These are phyloP conservation scores for Hypoxylon lienhwacheense DNA, from an alignment of 495 filamentous ascomycete species.

Conservation along the genomic window DNA sequence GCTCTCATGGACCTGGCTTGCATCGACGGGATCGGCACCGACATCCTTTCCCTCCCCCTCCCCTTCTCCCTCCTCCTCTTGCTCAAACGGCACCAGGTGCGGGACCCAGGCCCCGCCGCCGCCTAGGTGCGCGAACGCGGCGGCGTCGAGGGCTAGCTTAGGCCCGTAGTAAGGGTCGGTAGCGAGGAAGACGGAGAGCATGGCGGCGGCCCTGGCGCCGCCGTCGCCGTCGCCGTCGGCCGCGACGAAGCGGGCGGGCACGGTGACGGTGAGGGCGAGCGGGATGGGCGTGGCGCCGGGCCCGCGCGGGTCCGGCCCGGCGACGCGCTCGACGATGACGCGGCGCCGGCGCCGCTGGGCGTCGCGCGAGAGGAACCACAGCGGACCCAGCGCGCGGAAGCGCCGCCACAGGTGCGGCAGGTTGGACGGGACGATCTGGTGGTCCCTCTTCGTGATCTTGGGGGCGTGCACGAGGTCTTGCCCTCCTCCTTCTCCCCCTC, in stretches of 20 bases:
- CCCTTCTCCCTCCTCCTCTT: background rate
- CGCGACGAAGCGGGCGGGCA: too few relatives aligned
- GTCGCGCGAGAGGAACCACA: constrained; percentile 36
- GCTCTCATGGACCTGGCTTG: background rate
- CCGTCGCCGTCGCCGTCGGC: too few relatives aligned
- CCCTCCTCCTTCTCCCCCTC: background rate
- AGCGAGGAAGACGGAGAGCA: too few relatives aligned
- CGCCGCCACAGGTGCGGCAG: constrained; percentile 10
- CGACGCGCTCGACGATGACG: constrained; percentile 33
- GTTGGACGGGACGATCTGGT: constrained; percentile 21
- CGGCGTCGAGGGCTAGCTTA: background rate
- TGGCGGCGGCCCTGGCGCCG: too few relatives aligned
- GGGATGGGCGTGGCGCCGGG: background rate
- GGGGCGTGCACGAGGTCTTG: constrained; percentile 36
- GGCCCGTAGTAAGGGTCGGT: too few relatives aligned
- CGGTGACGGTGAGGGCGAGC: background rate
- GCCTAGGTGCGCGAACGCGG: background rate
- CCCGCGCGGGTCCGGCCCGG: background rate
- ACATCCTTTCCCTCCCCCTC: background rate
- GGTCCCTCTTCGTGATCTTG: constrained; percentile 43
- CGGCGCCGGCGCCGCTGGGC: constrained; percentile 14
- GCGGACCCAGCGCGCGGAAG: constrained; percentile 22
- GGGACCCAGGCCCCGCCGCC: background rate
- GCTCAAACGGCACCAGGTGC: background rate
- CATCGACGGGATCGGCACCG: background rate